A percentile compares a stretch with the other conserved stretches of the same genome.
phyloP scores from a whole-genome alignment of 1,139 yeast genomes.

The Debaryomycetaceae sp. region DNA sequence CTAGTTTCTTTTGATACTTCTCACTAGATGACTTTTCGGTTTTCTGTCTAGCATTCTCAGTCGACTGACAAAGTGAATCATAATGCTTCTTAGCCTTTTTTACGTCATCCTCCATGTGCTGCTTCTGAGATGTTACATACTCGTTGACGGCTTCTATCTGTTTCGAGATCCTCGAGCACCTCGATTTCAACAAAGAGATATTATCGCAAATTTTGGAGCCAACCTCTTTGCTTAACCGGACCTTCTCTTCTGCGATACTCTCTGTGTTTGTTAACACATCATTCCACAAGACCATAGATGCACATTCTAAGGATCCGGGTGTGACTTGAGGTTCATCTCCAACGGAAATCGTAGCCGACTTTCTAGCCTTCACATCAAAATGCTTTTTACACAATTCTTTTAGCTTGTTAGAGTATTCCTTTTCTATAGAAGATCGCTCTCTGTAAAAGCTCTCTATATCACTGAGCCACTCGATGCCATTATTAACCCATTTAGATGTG shows the following conservation, averaged over 20 bases:
- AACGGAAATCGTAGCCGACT: constrained; percentile 68
- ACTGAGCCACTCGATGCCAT: constrained; percentile 69
- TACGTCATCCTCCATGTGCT: constrained; percentile 60
- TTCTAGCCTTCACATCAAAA: constrained; percentile 72
- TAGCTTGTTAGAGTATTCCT: constrained; percentile 73
- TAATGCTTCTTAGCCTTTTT: constrained; percentile 70
- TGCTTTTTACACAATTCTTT: constrained; percentile 64
- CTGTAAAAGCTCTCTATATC: constrained; percentile 83
- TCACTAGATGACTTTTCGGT: constrained; percentile 57
- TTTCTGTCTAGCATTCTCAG: constrained; percentile 79
- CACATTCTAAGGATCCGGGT: constrained; percentile 92
- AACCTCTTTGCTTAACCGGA: constrained; percentile 60
- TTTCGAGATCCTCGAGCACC: constrained; percentile 53
- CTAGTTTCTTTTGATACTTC: constrained; percentile 54
- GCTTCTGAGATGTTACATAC: constrained; percentile 55
- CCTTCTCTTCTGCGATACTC: constrained; percentile 66
- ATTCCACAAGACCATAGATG: constrained; percentile 92
- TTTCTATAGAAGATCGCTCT: constrained; percentile 78
- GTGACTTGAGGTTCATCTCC: constrained; percentile 91
- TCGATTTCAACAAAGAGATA: constrained; percentile 50
- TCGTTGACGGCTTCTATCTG: constrained; percentile 60
- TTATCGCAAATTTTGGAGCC: constrained; percentile 62
- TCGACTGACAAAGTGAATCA: constrained; percentile 73
- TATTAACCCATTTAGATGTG: constrained; percentile 72
- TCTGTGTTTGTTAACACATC: constrained; percentile 87